Evolutionary conservation across 768 basidiomycete genomes (phyloP).

Genomic region (Lepiota venenata): DNA sequence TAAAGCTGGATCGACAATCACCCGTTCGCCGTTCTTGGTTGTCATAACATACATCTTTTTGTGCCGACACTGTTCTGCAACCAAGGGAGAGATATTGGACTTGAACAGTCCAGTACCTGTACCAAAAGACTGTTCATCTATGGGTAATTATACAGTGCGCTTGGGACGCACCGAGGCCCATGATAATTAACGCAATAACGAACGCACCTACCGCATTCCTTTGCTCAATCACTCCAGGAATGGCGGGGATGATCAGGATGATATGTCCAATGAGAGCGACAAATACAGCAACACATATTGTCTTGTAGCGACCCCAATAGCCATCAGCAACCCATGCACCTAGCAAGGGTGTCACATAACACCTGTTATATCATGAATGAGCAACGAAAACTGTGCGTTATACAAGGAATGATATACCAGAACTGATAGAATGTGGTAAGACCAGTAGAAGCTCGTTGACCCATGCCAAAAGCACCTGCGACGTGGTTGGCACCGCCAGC

Average conservation of each 20-base stretch:
- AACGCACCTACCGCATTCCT: slow-evolving; percentile 49
- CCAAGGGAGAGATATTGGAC: slow-evolving; percentile 71
- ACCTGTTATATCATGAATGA: slow-evolving; percentile 30
- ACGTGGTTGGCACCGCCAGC: slow-evolving; percentile 50
- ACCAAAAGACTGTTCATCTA: slow-evolving; percentile 3
- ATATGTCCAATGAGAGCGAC: slow-evolving; percentile 61
- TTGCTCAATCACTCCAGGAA: slow-evolving; percentile 64
- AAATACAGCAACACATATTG: slow-evolving; percentile 53
- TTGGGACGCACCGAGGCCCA: slow-evolving; percentile 36
- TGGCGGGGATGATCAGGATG: slow-evolving; percentile 60
- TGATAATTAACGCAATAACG: slow-evolving; percentile 57
- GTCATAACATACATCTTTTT: slow-evolving; percentile 50
- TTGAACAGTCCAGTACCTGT: slow-evolving; percentile 71
- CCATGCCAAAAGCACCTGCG: slow-evolving; percentile 64
- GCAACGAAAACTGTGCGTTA: neutral
- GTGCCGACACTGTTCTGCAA: slow-evolving; percentile 72
- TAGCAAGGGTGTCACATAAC: slow-evolving; percentile 55
- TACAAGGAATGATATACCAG: slow-evolving; percentile 38
- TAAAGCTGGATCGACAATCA: slow-evolving; percentile 69
- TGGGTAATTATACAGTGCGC: neutral
- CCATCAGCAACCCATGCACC: slow-evolving; percentile 73
- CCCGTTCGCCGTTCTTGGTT: slow-evolving; percentile 56
- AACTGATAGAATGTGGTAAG: slow-evolving; percentile 69
- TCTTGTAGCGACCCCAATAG: slow-evolving; percentile 66
- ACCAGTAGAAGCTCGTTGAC: slow-evolving; percentile 72